A percentile compares a stretch with the other conserved stretches of the same genome.
Conservation (phyloP, 306 rosid species). For the Comarum palustre region DNA sequence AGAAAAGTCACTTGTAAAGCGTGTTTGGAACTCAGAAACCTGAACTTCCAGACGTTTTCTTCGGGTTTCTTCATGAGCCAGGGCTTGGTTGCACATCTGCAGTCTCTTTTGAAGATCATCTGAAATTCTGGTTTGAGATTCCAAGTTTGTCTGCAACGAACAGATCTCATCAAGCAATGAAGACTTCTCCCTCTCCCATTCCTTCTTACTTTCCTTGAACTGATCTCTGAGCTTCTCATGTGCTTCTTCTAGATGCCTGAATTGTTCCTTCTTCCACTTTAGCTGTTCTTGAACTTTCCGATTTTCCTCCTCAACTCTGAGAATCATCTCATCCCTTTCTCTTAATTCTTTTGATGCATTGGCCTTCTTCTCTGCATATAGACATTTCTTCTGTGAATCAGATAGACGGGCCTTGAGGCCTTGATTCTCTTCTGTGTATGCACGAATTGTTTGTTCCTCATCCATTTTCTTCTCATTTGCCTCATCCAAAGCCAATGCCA, state of each 20-base stretch:
- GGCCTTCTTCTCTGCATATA: constrained; percentile 33
- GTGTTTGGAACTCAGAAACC: constrained; percentile 48
- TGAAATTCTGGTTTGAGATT: constrained; percentile 54
- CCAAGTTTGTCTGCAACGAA: constrained; percentile 55
- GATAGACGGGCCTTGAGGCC: constrained; percentile 47
- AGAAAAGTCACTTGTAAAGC: constrained; percentile 31
- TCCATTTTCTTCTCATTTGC: constrained; percentile 53
- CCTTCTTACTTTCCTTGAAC: constrained; percentile 50
- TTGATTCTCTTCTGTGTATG: constrained; percentile 49
- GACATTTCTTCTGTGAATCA: constrained; percentile 45
- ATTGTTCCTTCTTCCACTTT: constrained; percentile 84
- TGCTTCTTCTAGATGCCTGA: constrained; percentile 69
- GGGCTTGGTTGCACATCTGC: constrained; percentile 56
- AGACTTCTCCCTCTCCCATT: constrained; percentile 59
- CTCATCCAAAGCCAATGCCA: constrained; percentile 53
- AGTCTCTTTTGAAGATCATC: constrained; percentile 55
- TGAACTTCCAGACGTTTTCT: constrained; percentile 62
- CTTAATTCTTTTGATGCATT: constrained; percentile 42
- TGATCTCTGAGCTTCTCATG: constrained; percentile 44
- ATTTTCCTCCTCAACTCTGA: constrained; percentile 48
- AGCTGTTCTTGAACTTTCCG: constrained; percentile 59
- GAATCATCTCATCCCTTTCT: constrained; percentile 45
- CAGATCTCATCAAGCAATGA: constrained; percentile 58
- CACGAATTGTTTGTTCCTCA: constrained; percentile 43
- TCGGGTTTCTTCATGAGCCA: constrained; percentile 67